Evolutionary conservation across 169 alveolate species (phyloP), one percentile per base, ranked within the genome.

Genomic region (Cryptosporidium canis): DNA sequence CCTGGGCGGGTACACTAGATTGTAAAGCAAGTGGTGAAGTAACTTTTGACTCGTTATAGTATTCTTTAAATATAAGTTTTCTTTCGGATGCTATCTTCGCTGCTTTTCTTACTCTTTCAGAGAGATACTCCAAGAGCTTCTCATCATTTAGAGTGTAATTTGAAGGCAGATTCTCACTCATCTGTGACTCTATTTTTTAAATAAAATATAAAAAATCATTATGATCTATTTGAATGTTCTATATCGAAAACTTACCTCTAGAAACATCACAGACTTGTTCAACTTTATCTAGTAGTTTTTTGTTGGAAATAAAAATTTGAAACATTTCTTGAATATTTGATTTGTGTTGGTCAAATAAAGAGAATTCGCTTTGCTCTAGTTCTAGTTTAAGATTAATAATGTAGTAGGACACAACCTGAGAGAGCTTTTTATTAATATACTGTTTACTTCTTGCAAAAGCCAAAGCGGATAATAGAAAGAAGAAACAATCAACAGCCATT

Each of bases 241-340:
- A 18, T 0, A 56, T 14, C 5, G 39, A 29, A 29, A 39, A 77
- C 87, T 56, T 77, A 77, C 87, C 66, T 11, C 9, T 8, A 14
- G 35, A 48, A 41, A 63, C 44, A 77, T 77, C 87, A 48, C 87
- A 77, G 21, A 77, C 66, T 5, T 33, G 55, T n/a, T 29, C n/a
- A 77, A 77, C 45, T 58, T 77, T 77, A 31, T 55, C 77, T 24
- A 77, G n/a, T 43, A 61, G 8, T 56, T 77, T 39, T 2, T 37
- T 16, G 21, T 77, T 33, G n/a, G 48, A 39, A 37, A 77, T 27
- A 44, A 77, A 45, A 24, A 9, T 41, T 18, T 35, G 47, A 43
- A 29, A 61, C 12, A 58, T n/a, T 6, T 43, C 48, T 27, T 12
- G 8, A 35, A 77, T 18, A 1, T 29, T 58, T 1, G 27, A 18